These are phyloP conservation scores for Cercospora sp. DNA, from an alignment of 2,329 filamentous ascomycete species.

Conservation along the genomic window DNA sequence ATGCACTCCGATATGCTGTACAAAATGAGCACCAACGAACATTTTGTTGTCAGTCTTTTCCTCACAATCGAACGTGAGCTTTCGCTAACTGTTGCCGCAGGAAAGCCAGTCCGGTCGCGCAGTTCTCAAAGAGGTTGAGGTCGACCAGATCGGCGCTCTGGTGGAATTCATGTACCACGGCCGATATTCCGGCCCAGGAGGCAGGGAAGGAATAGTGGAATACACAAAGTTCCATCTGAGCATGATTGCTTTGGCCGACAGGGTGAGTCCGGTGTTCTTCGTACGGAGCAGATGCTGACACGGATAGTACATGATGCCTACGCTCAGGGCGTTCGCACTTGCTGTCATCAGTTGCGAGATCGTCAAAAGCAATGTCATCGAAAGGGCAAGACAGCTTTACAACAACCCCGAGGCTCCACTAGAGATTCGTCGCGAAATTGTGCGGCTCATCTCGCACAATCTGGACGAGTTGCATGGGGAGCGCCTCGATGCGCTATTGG, in stretches of 20 bases:
- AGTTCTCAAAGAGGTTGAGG: constrained; percentile 1
- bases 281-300: not conserved
- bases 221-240: not conserved
- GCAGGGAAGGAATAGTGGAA: too few species aligned
- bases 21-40: constrained; percentile 1
- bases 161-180: constrained; percentile 1
- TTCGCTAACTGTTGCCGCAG: not conserved
- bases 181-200: not conserved
- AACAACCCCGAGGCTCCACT: too few species aligned
- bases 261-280: not conserved
- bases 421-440: too few species aligned
- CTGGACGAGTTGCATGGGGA: not conserved
- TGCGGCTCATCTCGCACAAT: not conserved
- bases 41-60: not conserved
- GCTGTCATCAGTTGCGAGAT: not conserved
- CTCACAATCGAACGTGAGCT: not conserved
- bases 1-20: constrained; percentile 1
- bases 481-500: not conserved
- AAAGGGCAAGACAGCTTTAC: too few species aligned
- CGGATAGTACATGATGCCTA: not conserved
- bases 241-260: not conserved
- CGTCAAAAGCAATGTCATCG: not conserved
- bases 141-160: not conserved
- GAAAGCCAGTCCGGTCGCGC: not conserved
- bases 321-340: not conserved